phyloP scores from a whole-genome alignment of 495 filamentous ascomycete genomes.

The Daldinia decipiens region DNA sequence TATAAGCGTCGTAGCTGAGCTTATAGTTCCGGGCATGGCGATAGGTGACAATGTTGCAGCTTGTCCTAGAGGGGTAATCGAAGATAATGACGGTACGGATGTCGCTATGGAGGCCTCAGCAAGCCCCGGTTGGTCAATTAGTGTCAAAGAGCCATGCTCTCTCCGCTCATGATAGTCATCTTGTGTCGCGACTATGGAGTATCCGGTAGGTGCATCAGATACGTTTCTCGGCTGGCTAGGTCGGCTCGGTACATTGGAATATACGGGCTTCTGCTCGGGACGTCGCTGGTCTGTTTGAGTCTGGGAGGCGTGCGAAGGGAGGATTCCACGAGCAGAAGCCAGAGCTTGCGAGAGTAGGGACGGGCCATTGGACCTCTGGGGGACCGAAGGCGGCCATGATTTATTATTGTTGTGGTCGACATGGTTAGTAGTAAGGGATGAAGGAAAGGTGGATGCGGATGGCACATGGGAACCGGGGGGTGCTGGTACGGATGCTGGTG shows the following conservation, averaged over 20 bases:
- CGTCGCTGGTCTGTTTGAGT: constrained; percentile 40
- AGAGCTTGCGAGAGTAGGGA: constrained; percentile 63
- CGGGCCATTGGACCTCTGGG: constrained; percentile 55
- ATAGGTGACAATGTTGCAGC: constrained; percentile 23
- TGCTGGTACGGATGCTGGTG: constrained; percentile 32
- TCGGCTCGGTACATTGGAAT: constrained; percentile 35
- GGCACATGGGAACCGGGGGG: constrained; percentile 43
- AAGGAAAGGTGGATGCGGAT: constrained; percentile 42
- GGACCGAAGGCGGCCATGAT: constrained; percentile 53
- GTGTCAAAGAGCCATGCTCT: constrained; percentile 48
- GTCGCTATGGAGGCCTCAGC: constrained; percentile 34
- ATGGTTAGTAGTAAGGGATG: constrained; percentile 44
- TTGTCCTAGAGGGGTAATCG: constrained; percentile 19
- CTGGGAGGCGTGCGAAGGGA: constrained; percentile 30
- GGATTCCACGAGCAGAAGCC: constrained; percentile 63
- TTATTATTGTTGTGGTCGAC: constrained; percentile 59
- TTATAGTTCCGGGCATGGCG: constrained; percentile 41
- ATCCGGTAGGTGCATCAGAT: constrained; percentile 29
- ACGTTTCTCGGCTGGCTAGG: constrained; percentile 32
- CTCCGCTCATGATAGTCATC: constrained; percentile 45
- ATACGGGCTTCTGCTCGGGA: constrained; percentile 41
- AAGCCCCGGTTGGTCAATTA: constrained; percentile 40
- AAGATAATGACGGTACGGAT: constrained; percentile 37
- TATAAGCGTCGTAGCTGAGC: constrained; percentile 50
- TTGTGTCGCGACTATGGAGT: constrained; percentile 43